These are phyloP conservation scores for Trifolium subterraneum DNA, from an alignment of 306 rosid species.

Conservation along the genomic window DNA sequence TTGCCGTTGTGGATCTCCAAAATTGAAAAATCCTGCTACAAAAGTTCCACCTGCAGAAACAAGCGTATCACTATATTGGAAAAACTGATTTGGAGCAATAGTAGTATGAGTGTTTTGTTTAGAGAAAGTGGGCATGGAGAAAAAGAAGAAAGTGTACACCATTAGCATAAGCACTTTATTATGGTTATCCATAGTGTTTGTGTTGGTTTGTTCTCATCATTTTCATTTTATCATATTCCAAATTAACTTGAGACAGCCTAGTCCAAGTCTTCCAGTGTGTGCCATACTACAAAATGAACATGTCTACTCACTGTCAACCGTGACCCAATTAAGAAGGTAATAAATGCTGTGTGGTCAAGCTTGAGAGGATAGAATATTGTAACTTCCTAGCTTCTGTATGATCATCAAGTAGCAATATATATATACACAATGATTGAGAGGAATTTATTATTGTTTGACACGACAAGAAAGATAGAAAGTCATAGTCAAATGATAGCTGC, in stretches of 20 bases:
- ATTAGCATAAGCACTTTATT: background rate
- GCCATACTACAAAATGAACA: too few relatives aligned
- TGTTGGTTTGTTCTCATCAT: background rate
- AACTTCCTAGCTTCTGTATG: too few relatives aligned
- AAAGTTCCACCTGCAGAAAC: conserved; percentile 33
- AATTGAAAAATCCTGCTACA: conserved; percentile 42
- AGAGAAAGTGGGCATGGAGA: background rate
- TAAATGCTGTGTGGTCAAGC: too few relatives aligned
- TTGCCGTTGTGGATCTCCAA: conserved; percentile 29
- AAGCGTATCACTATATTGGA: conserved; percentile 34
- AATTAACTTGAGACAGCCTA: background rate
- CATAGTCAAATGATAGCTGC: too few relatives aligned
- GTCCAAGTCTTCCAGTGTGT: background rate
- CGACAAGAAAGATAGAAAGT: too few relatives aligned
- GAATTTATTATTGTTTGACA: too few relatives aligned
- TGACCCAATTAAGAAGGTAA: too few relatives aligned
- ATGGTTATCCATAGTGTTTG: background rate
- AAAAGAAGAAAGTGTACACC: background rate
- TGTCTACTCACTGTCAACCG: too few relatives aligned
- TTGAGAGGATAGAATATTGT: too few relatives aligned
- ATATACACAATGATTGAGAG: too few relatives aligned
- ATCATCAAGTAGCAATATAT: too few relatives aligned
- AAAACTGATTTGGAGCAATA: conserved; percentile 17
- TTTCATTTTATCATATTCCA: background rate
- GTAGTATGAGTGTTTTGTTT: background rate